phyloP scores from a whole-genome alignment of 176 grass and related monocot species.

The Rhipidocladum racemiflorum region DNA sequence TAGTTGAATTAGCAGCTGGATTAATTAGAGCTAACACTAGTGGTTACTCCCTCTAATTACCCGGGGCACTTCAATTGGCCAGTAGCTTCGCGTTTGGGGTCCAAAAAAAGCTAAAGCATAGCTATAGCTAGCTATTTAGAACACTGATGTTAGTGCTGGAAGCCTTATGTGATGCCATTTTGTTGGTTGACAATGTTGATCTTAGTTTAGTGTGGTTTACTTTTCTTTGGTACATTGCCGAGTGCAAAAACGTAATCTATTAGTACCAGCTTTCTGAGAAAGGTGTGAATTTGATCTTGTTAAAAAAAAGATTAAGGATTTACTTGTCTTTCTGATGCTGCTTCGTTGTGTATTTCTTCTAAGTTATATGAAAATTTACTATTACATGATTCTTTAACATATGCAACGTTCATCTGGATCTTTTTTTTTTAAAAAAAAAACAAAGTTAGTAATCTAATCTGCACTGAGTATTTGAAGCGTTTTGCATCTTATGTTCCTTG shows the following conservation, averaged over 20 bases:
- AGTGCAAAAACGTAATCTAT: not conserved
- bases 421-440: not conserved
- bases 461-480: not conserved
- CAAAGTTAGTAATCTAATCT: not conserved
- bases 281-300: not conserved
- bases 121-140: too few species aligned
- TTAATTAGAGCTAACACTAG: too few species aligned
- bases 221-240: not conserved
- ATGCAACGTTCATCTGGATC: not conserved
- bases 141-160: not conserved
- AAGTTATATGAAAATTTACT: not conserved
- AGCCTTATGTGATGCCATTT: not conserved
- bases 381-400: not conserved
- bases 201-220: not conserved
- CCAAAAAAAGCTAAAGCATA: too few species aligned
- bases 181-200: not conserved
- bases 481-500: constrained; percentile 13
- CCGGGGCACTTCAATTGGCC: too few species aligned
- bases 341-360: not conserved
- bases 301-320: not conserved
- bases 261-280: not conserved
- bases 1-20: too few species aligned
- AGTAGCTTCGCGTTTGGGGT: too few species aligned
- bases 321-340: not conserved
- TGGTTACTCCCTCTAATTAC: too few species aligned